A percentile compares a stretch with the other conserved stretches of the same genome.
Conservation (phyloP, 2,329 filamentous ascomycete genomes). For the Aspergillus tamarii region DNA sequence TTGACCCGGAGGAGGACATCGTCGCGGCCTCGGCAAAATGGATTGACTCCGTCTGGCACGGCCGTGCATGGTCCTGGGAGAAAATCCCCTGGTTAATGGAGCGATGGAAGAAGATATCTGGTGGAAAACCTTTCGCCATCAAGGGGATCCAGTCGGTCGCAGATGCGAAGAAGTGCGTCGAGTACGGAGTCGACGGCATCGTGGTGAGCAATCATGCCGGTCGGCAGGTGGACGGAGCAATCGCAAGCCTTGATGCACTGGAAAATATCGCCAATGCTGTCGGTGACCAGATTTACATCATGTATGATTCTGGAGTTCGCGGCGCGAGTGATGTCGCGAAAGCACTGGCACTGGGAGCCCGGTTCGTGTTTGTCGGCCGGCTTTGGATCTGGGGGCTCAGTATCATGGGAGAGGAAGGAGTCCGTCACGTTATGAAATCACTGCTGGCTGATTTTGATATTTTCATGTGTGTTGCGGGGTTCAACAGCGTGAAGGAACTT, state of each 20-base stretch:
- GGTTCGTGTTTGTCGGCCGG: slow-evolving; percentile 64
- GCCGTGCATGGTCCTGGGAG: slow-evolving; percentile 65
- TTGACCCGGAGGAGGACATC: slow-evolving; percentile 56
- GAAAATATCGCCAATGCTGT: slow-evolving; percentile 61
- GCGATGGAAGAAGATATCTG: slow-evolving; percentile 57
- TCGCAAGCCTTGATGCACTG: slow-evolving; percentile 62
- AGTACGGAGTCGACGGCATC: slow-evolving; percentile 67
- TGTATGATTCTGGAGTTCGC: slow-evolving; percentile 64
- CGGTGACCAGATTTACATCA: slow-evolving; percentile 56
- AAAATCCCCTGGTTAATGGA: slow-evolving; percentile 68
- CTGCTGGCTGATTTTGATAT: slow-evolving; percentile 66
- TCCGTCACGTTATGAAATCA: slow-evolving; percentile 64
- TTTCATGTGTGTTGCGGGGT: slow-evolving; percentile 62
- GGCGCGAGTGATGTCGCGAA: slow-evolving; percentile 63
- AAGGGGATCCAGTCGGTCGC: slow-evolving; percentile 72
- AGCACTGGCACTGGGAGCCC: slow-evolving; percentile 63
- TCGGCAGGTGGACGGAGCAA: slow-evolving; percentile 64
- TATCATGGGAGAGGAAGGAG: slow-evolving; percentile 64
- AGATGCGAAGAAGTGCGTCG: slow-evolving; percentile 64
- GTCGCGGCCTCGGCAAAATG: slow-evolving; percentile 62
- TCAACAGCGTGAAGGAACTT: slow-evolving; percentile 57
- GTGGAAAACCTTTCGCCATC: slow-evolving; percentile 62
- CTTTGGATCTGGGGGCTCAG: slow-evolving; percentile 64
- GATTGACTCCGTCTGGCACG: slow-evolving; percentile 70
- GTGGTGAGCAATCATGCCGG: slow-evolving; percentile 74